Conservation (phyloP, 371 early-diverging fungal genomes). For the Rhizopus arrhizus region DNA sequence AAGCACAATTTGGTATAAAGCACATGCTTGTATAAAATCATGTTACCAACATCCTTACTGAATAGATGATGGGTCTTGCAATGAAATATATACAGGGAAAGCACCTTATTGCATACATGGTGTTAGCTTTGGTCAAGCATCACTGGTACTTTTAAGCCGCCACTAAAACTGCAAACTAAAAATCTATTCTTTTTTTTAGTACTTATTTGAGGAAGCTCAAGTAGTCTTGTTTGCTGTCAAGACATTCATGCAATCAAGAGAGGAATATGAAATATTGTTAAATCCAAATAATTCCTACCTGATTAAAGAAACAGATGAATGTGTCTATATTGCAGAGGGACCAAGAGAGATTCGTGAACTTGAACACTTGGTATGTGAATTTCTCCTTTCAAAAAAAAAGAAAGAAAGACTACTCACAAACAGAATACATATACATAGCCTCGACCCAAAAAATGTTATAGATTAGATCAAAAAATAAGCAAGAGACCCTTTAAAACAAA, state of each 20-base stretch:
- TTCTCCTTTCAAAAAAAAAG: not conserved
- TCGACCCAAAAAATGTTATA: not conserved
- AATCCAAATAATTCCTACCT: slow-evolving; percentile 65
- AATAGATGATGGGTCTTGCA: slow-evolving; percentile 62
- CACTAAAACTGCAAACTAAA: not conserved
- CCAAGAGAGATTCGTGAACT: slow-evolving; percentile 53
- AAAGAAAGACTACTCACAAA: not conserved
- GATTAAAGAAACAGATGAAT: slow-evolving; percentile 54
- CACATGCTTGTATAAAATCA: too few species aligned
- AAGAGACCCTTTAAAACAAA: slow-evolving; percentile 6
- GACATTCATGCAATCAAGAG: slow-evolving; percentile 18
- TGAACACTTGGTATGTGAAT: slow-evolving; percentile 28
- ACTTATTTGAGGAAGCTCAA: slow-evolving; percentile 68
- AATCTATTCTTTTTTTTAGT: slow-evolving; percentile 18
- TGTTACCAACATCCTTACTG: too few species aligned
- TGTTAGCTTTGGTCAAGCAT: slow-evolving; percentile 54
- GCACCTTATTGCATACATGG: slow-evolving; percentile 61
- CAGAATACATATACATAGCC: not conserved
- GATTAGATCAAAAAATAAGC: not conserved
- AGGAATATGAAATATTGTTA: slow-evolving; percentile 46
- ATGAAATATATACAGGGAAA: slow-evolving; percentile 60
- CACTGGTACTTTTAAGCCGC: slow-evolving; percentile 40
- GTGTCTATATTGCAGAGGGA: slow-evolving; percentile 66
- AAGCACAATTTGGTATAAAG: slow-evolving; percentile 64
- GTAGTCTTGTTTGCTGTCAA: slow-evolving; percentile 66